These are phyloP conservation scores for Chrysanthemum seticuspe DNA, from an alignment of 129 eudicot genomes.

Conservation along the genomic window DNA sequence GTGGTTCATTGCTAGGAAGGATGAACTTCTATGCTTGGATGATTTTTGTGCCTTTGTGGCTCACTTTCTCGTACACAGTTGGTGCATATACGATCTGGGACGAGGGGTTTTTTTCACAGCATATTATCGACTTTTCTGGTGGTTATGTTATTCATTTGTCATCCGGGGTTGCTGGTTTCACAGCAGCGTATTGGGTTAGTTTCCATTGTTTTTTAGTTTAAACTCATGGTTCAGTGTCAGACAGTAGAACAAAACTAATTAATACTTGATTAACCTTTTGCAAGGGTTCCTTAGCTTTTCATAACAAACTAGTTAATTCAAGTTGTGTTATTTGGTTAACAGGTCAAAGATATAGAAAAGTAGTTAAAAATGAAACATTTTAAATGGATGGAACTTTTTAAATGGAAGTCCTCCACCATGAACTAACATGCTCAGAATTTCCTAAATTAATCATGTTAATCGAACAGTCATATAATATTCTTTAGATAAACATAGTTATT, in stretches of 20 bases:
- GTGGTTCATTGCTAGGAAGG: conserved; percentile 68
- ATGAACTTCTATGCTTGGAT: conserved; percentile 85
- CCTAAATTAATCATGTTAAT: no score
- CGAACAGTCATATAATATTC: no score
- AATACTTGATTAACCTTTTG: neutral
- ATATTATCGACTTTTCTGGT: conserved; percentile 68
- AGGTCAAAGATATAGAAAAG: no score
- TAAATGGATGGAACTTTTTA: no score
- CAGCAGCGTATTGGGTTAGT: conserved; percentile 83
- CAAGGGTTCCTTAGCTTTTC: neutral
- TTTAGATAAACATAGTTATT: no score
- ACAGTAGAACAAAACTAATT: neutral
- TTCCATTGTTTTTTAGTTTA: neutral
- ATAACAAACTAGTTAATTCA: neutral
- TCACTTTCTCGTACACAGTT: conserved; percentile 64
- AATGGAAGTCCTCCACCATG: no score
- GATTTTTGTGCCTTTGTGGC: conserved; percentile 70
- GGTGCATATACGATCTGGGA: conserved; percentile 77
- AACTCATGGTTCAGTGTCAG: neutral
- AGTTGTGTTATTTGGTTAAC: neutral
- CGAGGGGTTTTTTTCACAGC: conserved; percentile 37
- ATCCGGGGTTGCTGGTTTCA: conserved; percentile 84
- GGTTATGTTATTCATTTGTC: conserved; percentile 79
- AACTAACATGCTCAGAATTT: no score
- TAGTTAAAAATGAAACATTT: no score